A percentile compares a stretch with the other conserved stretches of the same genome.
phyloP scores from a whole-genome alignment of 345 rosid species.

The Garcia nutans region DNA sequence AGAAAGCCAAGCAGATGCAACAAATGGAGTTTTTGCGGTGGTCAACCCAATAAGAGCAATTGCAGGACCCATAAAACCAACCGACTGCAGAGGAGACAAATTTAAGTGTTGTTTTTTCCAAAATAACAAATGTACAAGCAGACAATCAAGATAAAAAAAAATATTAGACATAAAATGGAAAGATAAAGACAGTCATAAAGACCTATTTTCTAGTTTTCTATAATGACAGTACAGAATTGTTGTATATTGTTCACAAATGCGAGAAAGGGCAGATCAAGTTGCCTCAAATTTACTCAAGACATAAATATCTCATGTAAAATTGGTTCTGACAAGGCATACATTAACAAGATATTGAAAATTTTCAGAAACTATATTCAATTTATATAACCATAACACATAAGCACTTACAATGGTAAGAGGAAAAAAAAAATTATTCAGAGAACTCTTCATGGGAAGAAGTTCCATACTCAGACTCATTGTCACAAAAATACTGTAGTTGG shows the following conservation, averaged over 20 bases:
- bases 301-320: too few species aligned
- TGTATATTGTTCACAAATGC: neutral
- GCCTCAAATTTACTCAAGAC: neutral
- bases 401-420: neutral
- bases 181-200: neutral
- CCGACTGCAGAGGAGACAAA: conserved; percentile 56
- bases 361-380: neutral
- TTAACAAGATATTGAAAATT: neutral
- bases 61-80: conserved; percentile 85
- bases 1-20: conserved; percentile 94
- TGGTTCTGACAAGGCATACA: neutral
- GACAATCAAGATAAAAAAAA: neutral
- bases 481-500: neutral
- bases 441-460: neutral
- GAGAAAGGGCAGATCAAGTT: neutral
- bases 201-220: neutral
- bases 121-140: neutral
- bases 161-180: neutral
- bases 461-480: neutral
- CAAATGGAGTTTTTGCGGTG: conserved; percentile 60
- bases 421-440: neutral
- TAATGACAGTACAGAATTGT: neutral
- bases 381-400: neutral
- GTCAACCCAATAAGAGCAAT: conserved; percentile 77
- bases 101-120: conserved; percentile 9